phyloP scores from a whole-genome alignment of 73 alveolate genomes.

The Paramecium biaurelia region DNA sequence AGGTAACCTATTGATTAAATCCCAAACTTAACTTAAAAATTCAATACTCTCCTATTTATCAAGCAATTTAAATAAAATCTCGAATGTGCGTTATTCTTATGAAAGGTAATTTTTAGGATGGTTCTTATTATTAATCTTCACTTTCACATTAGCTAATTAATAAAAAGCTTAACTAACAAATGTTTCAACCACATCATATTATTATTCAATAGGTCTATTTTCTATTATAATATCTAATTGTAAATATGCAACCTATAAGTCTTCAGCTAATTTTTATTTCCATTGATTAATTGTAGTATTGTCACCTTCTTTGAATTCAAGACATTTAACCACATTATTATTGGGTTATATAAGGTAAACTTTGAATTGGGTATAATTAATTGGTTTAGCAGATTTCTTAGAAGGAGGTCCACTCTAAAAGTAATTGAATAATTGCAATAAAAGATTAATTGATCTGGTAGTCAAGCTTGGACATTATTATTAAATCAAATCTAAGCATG shows the following conservation, averaged over 20 bases:
- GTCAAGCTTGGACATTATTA: slow-evolving; percentile 29
- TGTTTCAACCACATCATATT: not conserved
- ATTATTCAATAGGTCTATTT: not conserved
- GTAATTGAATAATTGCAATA: not conserved
- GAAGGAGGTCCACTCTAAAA: slow-evolving; percentile 17
- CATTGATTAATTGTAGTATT: not conserved
- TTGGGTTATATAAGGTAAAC: not conserved
- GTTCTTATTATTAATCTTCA: not conserved
- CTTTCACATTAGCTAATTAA: not conserved
- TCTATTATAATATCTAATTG: not conserved
- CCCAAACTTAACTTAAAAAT: slow-evolving; percentile 42
- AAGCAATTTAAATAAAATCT: not conserved
- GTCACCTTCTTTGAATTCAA: slow-evolving; percentile 16
- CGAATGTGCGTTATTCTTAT: not conserved
- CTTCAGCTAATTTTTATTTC: slow-evolving; percentile 44
- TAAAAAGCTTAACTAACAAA: not conserved
- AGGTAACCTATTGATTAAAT: slow-evolving; percentile 21
- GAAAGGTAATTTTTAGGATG: slow-evolving; percentile 47
- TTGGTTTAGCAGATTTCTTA: not conserved
- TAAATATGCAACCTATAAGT: not conserved
- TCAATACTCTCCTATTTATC: not conserved
- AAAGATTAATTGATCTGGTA: not conserved
- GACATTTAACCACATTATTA: not conserved
- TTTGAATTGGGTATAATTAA: not conserved
- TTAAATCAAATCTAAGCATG: slow-evolving; percentile 17